Conservation (phyloP, 176 grass and related monocot species). For the Carex parvula region DNA sequence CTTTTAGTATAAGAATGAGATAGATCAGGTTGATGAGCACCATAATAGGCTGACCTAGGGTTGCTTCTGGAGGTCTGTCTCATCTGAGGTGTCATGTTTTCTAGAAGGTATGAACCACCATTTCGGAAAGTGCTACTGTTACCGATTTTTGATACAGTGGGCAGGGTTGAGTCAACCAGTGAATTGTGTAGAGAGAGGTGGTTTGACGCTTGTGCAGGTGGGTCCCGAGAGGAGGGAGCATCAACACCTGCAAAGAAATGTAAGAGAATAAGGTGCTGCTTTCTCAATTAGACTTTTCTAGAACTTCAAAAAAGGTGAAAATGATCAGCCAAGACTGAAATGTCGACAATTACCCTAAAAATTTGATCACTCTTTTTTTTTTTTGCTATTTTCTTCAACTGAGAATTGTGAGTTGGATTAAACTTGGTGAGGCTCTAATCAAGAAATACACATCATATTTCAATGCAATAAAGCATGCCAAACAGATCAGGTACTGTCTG, state of each 20-base stretch:
- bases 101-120: slow-evolving; percentile 58
- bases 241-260: slow-evolving; percentile 87
- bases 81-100: slow-evolving; percentile 50
- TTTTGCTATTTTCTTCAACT: not conserved
- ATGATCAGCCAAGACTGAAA: not conserved
- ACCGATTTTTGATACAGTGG: slow-evolving; percentile 43
- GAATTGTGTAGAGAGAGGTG: slow-evolving; percentile 54
- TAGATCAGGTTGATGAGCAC: slow-evolving; percentile 51
- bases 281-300: not conserved
- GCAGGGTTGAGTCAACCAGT: slow-evolving; percentile 57
- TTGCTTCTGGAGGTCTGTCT: slow-evolving; percentile 46
- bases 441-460: not conserved
- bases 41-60: slow-evolving; percentile 71
- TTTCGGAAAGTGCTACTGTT: slow-evolving; percentile 49
- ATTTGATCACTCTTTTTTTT: not conserved
- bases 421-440: not conserved
- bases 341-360: slow-evolving; percentile 9
- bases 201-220: slow-evolving; percentile 65
- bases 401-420: not conserved
- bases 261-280: slow-evolving; percentile 32
- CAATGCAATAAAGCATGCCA: not conserved
- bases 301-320: not conserved
- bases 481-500: not conserved
- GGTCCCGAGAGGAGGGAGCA: slow-evolving; percentile 82
- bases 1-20: slow-evolving; percentile 64